A percentile compares a stretch with the other conserved stretches of the same genome.
Conservation (phyloP, 2,329 filamentous ascomycete species). For the Cladosporium sp. region DNA sequence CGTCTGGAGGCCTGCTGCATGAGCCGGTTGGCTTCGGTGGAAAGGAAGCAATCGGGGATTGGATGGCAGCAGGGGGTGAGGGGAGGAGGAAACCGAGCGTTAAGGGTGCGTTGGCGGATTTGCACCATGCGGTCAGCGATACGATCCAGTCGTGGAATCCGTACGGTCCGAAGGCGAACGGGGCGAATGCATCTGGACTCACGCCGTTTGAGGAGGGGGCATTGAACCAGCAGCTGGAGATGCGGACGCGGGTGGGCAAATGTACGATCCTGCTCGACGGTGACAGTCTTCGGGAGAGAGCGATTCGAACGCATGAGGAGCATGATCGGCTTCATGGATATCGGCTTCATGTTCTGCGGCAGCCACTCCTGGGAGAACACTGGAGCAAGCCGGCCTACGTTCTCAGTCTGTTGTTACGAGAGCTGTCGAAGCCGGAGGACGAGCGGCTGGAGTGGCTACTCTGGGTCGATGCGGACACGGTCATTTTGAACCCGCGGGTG, state of each 20-base stretch:
- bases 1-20: conserved; percentile 18
- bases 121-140: conserved; percentile 28
- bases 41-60: conserved; percentile 2
- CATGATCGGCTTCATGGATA: conserved; percentile 38
- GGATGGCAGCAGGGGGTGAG: neutral
- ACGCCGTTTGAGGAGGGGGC: conserved; percentile 17
- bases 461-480: conserved; percentile 41
- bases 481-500: conserved; percentile 39
- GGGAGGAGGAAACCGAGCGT: conserved; percentile 21
- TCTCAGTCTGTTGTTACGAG: conserved; percentile 33
- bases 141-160: conserved; percentile 28
- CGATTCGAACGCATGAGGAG: conserved; percentile 35
- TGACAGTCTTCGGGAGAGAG: conserved; percentile 36
- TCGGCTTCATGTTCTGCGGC: conserved; percentile 37
- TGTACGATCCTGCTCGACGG: conserved; percentile 36
- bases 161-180: conserved; percentile 13
- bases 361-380: conserved; percentile 36
- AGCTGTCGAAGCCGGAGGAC: conserved; percentile 33
- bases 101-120: conserved; percentile 28
- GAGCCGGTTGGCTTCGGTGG: conserved; percentile 22
- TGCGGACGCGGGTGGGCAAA: conserved; percentile 31
- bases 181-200: neutral
- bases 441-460: conserved; percentile 39
- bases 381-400: conserved; percentile 44
- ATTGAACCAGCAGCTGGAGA: conserved; percentile 25